Evolutionary conservation across 495 filamentous ascomycete species (phyloP).

Genomic region (Aspergillus coremiiformis): DNA sequence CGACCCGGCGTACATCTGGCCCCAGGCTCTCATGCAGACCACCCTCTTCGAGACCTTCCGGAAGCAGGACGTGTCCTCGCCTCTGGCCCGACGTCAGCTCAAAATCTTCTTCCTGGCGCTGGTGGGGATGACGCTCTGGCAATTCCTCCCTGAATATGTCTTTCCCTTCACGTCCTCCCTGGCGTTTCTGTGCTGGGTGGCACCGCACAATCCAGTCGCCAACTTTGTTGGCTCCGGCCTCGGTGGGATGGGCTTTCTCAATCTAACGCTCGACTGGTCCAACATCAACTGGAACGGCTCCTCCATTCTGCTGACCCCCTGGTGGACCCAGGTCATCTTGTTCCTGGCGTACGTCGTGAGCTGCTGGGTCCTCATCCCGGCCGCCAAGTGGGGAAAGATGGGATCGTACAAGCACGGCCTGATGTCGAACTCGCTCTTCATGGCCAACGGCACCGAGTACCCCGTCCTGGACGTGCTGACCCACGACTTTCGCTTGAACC

Average conservation of each 20-base stretch:
- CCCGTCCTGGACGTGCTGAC: slow-evolving; percentile 42
- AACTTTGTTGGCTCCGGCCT: slow-evolving; percentile 52
- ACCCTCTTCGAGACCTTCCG: slow-evolving; percentile 49
- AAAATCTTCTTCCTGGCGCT: slow-evolving; percentile 47
- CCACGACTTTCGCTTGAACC: slow-evolving; percentile 40
- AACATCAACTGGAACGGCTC: slow-evolving; percentile 46
- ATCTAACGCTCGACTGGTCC: slow-evolving; percentile 50
- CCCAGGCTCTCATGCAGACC: slow-evolving; percentile 44
- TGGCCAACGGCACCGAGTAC: slow-evolving; percentile 44
- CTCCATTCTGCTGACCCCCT: slow-evolving; percentile 47
- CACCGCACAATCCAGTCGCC: slow-evolving; percentile 45
- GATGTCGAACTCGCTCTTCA: slow-evolving; percentile 48
- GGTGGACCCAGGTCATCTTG: slow-evolving; percentile 48
- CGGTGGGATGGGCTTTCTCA: slow-evolving; percentile 53
- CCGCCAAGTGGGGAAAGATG: slow-evolving; percentile 47
- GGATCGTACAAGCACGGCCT: slow-evolving; percentile 43
- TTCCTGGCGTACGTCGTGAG: slow-evolving; percentile 47
- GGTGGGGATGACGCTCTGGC: slow-evolving; percentile 46
- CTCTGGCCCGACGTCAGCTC: slow-evolving; percentile 45
- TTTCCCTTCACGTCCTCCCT: slow-evolving; percentile 52
- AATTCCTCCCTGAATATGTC: slow-evolving; percentile 51
- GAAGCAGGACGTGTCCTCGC: slow-evolving; percentile 42
- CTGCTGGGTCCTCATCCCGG: slow-evolving; percentile 49
- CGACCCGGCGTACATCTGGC: slow-evolving; percentile 48
- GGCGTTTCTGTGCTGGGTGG: slow-evolving; percentile 56